These are phyloP conservation scores for Boeremia exigua DNA, from an alignment of 2,329 filamentous ascomycete genomes.

Conservation along the genomic window DNA sequence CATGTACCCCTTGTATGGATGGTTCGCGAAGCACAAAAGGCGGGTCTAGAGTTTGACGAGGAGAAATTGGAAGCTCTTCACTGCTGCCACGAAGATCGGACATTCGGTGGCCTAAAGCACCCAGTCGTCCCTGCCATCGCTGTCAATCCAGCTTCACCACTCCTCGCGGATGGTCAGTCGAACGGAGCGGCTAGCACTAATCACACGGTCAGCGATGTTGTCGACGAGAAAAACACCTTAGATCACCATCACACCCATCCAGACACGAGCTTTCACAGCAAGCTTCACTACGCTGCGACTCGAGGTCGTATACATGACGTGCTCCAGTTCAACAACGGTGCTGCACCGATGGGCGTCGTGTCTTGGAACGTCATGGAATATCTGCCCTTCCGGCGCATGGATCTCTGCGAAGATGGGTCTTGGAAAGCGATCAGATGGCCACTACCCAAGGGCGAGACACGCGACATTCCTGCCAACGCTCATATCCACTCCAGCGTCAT, in stretches of 20 bases:
- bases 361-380: constrained; percentile 83
- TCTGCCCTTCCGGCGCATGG: constrained; percentile 81
- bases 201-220: constrained; percentile 1
- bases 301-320: constrained; percentile 71
- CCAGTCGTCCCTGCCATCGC: constrained; percentile 39
- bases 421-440: constrained; percentile 86
- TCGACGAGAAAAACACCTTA: constrained; percentile 26
- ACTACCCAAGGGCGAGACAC: constrained; percentile 75
- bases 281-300: constrained; percentile 64
- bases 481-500: constrained; percentile 78
- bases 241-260: constrained; percentile 28
- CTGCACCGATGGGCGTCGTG: constrained; percentile 62
- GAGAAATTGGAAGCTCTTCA: constrained; percentile 71
- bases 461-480: constrained; percentile 75
- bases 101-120: neutral
- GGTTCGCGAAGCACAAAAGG: constrained; percentile 67
- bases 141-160: constrained; percentile 38
- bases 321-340: constrained; percentile 67
- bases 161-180: neutral
- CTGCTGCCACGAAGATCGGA: constrained; percentile 56
- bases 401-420: constrained; percentile 71
- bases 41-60: constrained; percentile 73
- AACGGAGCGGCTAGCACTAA: neutral
- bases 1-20: constrained; percentile 75
- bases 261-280: constrained; percentile 58